Base-by-base conservation (phyloP, 208 protist species). In the Leishmania turanica region DNA sequence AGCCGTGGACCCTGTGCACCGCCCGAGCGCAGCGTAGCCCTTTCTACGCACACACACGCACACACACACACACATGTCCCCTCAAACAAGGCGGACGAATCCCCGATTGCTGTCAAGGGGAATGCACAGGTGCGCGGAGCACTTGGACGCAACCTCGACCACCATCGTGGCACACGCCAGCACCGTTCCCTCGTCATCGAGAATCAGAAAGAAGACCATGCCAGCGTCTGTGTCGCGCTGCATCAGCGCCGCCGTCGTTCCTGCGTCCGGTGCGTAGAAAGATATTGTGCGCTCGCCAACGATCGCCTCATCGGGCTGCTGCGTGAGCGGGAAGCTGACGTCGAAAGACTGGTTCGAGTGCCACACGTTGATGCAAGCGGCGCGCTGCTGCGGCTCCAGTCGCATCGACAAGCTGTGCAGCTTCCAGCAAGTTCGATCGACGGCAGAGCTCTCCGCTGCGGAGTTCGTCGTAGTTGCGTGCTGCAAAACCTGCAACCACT, bases 341-440 rank as follows among this genome's bases (percentile, higher is more conserved):
- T 86, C 82, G 68, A 82, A 86, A 42, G 72, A 72, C 56, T 82
- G 73, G 34, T 79, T 77, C 3, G 82, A 86, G 78, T 86, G 77
- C 82, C 82, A 86, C 42, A 79, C 79, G 66, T 82, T 86, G 31
- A 86, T 71, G 49, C 21, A 79, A 21, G 82, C 49, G 7, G 82
- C 82, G 21, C 82, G 77, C 66, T 79, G 82, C 19, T 86, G 53
- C 49, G 82, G 78, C 64, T 77, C 78, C 56, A 82, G 74, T 37
- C 75, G 80, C 72, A 86, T 75, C 42, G 82, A 82, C 17, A 86
- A 56, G 66, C 82, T 86, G 74, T 86, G 74, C 72, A 86, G 75
- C 75, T 11, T 60, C 82, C 82, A 86, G 45, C 13, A 53, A 9
- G 65, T 34, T 9, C 21, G 11, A n/a, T 5, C 45, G 19, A 6